Evolutionary conservation across 768 basidiomycete species (phyloP).

Genomic region (Mycena galopus): DNA sequence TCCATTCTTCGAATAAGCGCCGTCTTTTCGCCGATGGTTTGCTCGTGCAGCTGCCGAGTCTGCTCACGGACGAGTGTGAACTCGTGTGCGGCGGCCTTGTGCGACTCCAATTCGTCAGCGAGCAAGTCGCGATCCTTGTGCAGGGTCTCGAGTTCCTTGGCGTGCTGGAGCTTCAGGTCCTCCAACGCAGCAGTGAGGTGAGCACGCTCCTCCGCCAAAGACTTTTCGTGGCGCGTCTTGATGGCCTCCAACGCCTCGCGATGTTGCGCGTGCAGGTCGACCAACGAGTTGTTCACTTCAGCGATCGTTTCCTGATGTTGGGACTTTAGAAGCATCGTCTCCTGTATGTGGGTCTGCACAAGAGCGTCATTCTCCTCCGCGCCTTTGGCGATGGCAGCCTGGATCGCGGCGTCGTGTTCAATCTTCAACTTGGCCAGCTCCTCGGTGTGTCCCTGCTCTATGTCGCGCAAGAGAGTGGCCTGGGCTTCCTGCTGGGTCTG

Average conservation of each 20-base stretch:
- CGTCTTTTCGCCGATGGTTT: constrained; percentile 64
- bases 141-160: constrained; percentile 61
- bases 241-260: constrained; percentile 52
- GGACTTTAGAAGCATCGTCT: constrained; percentile 53
- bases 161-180: constrained; percentile 64
- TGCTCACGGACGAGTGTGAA: constrained; percentile 62
- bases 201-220: constrained; percentile 61
- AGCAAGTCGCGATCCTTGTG: constrained; percentile 64
- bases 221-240: constrained; percentile 51
- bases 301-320: constrained; percentile 64
- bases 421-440: constrained; percentile 64
- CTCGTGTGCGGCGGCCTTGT: constrained; percentile 66
- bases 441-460: constrained; percentile 68
- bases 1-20: constrained; percentile 61
- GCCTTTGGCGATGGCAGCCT: constrained; percentile 42
- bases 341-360: constrained; percentile 57
- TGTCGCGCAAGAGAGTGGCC: constrained; percentile 62
- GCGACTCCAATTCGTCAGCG: constrained; percentile 69
- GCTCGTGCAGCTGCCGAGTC: constrained; percentile 57
- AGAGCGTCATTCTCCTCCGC: constrained; percentile 55
- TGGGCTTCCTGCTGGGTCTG: constrained; percentile 68
- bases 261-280: constrained; percentile 53
- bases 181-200: constrained; percentile 59
- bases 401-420: constrained; percentile 59
- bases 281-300: constrained; percentile 55